Conservation (phyloP, 805 yeast genomes). For the Saturnispora besseyi region DNA sequence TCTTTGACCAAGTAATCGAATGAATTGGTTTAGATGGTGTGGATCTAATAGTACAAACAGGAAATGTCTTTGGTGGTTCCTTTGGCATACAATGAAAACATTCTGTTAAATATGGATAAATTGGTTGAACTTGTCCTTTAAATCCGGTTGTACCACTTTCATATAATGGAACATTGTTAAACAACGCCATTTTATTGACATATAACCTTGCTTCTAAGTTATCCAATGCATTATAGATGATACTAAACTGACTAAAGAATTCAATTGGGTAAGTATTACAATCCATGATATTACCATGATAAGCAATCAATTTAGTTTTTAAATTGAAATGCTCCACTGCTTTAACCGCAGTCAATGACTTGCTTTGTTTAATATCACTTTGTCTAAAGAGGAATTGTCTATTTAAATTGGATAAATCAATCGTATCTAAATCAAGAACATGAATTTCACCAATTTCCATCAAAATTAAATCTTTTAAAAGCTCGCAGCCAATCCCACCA, state of each 20-base stretch:
- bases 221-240: slow-evolving; percentile 88
- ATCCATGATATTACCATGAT: slow-evolving; percentile 85
- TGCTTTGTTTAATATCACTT: slow-evolving; percentile 82
- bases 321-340: slow-evolving; percentile 73
- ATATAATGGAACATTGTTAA: slow-evolving; percentile 65
- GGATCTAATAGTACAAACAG: slow-evolving; percentile 94
- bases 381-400: slow-evolving; percentile 87
- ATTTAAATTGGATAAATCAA: slow-evolving; percentile 84
- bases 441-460: slow-evolving; percentile 83
- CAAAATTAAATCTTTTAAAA: slow-evolving; percentile 68
- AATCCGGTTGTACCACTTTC: slow-evolving; percentile 96
- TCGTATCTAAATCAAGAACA: slow-evolving; percentile 90
- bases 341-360: slow-evolving; percentile 73
- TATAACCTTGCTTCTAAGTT: slow-evolving; percentile 87
- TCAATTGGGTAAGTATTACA: slow-evolving; percentile 54
- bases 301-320: slow-evolving; percentile 57
- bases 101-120: slow-evolving; percentile 71
- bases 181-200: slow-evolving; percentile 76
- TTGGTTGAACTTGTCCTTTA: slow-evolving; percentile 91
- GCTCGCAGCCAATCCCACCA: slow-evolving; percentile 94
- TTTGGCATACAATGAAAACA: slow-evolving; percentile 90
- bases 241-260: slow-evolving; percentile 72
- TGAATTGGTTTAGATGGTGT: slow-evolving; percentile 96
- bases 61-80: slow-evolving; percentile 82
- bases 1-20: slow-evolving; percentile 96